Evolutionary conservation across 371 early-diverging fungal species (phyloP).

Genomic region (Rhizopus sp.): DNA sequence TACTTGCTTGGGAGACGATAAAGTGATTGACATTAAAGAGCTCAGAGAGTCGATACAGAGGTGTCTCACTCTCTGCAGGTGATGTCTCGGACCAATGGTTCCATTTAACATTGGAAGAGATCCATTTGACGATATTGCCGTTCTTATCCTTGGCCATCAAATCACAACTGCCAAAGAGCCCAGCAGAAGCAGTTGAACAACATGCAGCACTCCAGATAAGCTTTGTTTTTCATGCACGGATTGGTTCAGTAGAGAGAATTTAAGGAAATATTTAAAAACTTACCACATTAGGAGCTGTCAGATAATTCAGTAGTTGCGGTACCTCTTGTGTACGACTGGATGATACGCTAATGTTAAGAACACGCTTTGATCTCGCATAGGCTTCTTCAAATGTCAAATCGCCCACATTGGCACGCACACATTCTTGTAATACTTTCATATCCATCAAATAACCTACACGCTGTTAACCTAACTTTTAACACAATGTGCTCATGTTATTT

Average conservation of each 20-base stretch:
- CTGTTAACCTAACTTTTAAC: background rate
- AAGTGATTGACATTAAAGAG: slow-evolving; percentile 79
- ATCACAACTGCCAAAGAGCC: slow-evolving; percentile 61
- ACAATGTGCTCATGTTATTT: background rate
- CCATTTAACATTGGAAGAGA: slow-evolving; percentile 55
- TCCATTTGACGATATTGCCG: slow-evolving; percentile 69
- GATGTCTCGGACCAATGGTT: slow-evolving; percentile 54
- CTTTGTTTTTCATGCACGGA: slow-evolving; percentile 19
- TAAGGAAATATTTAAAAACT: slow-evolving; percentile 11
- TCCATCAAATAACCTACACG: slow-evolving; percentile 68
- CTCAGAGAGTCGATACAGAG: slow-evolving; percentile 64
- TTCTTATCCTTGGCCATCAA: slow-evolving; percentile 70
- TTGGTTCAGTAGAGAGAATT: background rate
- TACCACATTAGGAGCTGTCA: slow-evolving; percentile 81
- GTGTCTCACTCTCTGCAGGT: slow-evolving; percentile 64
- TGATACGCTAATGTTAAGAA: slow-evolving; percentile 73
- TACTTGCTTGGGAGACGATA: slow-evolving; percentile 74
- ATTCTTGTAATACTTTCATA: slow-evolving; percentile 67
- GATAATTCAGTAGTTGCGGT: slow-evolving; percentile 70
- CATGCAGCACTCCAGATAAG: slow-evolving; percentile 77
- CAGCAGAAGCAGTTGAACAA: slow-evolving; percentile 64
- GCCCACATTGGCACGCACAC: slow-evolving; percentile 69
- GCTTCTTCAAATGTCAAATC: slow-evolving; percentile 78
- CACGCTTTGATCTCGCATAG: slow-evolving; percentile 60
- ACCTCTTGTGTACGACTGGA: slow-evolving; percentile 69